Conservation (phyloP, 192 early-diverging fungal genomes). For the Haplosporangium gracile region DNA sequence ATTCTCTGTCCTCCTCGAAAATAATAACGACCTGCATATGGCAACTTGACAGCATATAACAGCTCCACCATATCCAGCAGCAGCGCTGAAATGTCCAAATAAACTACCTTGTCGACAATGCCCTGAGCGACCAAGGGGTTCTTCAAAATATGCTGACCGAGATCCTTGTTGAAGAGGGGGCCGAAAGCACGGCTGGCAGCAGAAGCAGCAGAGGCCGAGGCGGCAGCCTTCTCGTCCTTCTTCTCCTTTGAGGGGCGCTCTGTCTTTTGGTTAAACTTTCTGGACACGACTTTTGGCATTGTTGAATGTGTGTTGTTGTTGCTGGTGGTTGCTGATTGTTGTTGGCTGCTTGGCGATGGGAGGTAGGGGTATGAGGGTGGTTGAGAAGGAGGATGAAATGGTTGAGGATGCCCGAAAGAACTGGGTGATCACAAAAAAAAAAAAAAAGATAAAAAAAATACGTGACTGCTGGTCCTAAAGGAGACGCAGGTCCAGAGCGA, state of each 20-base stretch:
- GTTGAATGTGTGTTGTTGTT: slow-evolving; percentile 7
- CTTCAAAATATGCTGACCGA: slow-evolving; percentile 98
- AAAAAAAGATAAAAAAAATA: background rate
- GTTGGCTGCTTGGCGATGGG: background rate
- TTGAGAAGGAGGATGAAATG: background rate
- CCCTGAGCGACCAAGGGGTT: slow-evolving; percentile 97
- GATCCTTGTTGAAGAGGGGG: slow-evolving; percentile 96
- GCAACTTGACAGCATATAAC: background rate
- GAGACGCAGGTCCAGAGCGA: background rate
- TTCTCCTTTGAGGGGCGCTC: slow-evolving; percentile 37
- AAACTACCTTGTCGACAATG: slow-evolving; percentile 94
- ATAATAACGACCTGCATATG: too few species aligned
- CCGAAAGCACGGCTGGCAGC: slow-evolving; percentile 73
- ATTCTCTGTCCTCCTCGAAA: background rate
- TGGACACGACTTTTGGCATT: slow-evolving; percentile 49
- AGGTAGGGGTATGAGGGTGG: background rate
- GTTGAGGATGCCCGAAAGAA: background rate
- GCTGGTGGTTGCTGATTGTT: background rate
- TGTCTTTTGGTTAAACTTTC: slow-evolving; percentile 35
- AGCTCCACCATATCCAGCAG: too few species aligned
- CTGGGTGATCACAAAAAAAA: background rate
- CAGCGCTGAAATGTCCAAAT: background rate
- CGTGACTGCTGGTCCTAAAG: background rate
- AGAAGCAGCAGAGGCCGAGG: slow-evolving; percentile 26
- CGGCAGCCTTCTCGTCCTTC: slow-evolving; percentile 48